phyloP scores from a whole-genome alignment of 177 flowering plant species.

The Vitis hybrid region DNA sequence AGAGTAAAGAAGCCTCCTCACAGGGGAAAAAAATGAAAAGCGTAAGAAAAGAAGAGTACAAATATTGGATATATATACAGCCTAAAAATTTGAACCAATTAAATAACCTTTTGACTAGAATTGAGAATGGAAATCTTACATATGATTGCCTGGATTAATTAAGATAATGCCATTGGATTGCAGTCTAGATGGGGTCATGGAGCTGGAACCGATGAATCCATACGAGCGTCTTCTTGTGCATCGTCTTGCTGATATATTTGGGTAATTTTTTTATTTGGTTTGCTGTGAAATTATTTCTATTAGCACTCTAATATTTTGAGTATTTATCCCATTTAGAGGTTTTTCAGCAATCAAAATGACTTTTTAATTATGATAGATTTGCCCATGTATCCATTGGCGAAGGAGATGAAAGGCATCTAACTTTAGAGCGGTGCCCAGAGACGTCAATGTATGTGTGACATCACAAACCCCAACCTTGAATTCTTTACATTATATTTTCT shows the following conservation, averaged over 20 bases:
- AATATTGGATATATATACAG: no score
- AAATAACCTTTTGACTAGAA: neutral
- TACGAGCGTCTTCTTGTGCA: slow-evolving; percentile 86
- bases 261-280: slow-evolving; percentile 33
- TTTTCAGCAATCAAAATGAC: slow-evolving; percentile 1
- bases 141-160: neutral
- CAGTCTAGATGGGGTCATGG: slow-evolving; percentile 70
- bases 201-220: slow-evolving; percentile 83
- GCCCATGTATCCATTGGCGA: slow-evolving; percentile 90
- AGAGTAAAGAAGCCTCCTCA: no score
- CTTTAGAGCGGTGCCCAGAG: slow-evolving; percentile 73
- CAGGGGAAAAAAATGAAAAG: no score
- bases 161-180: slow-evolving; percentile 14
- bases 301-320: neutral
- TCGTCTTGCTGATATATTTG: slow-evolving; percentile 95
- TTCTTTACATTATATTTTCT: neutral
- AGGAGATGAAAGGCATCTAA: slow-evolving; percentile 82
- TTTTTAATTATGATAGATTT: slow-evolving; percentile 46
- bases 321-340: neutral
- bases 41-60: no score
- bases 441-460: slow-evolving; percentile 65
- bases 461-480: neutral
- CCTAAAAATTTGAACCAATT: no score
- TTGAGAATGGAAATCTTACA: neutral
- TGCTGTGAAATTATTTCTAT: no score